Conservation (phyloP, 768 basidiomycete species). For the Tricholoma matsutake region DNA sequence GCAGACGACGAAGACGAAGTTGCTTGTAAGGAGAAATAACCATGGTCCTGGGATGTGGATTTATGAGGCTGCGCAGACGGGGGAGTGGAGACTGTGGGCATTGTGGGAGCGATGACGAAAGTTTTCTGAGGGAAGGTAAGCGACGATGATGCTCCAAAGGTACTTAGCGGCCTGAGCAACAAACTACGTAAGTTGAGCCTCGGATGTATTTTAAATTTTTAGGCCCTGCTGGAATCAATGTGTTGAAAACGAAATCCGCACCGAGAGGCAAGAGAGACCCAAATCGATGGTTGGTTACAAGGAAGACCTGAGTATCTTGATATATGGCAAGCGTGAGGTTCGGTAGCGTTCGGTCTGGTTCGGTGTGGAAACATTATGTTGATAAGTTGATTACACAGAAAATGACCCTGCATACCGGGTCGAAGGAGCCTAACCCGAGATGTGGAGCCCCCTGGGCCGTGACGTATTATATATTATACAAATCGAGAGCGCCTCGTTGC, state of each 20-base stretch:
- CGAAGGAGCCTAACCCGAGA: background rate
- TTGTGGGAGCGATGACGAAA: background rate
- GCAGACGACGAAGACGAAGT: slow-evolving; percentile 14
- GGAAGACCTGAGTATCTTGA: background rate
- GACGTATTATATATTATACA: background rate
- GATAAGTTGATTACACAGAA: background rate
- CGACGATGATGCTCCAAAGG: background rate
- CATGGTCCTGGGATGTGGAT: slow-evolving; percentile 9
- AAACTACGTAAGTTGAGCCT: background rate
- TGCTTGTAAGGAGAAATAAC: background rate
- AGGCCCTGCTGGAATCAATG: background rate
- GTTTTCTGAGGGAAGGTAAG: background rate
- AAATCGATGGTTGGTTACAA: background rate
- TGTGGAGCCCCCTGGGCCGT: background rate
- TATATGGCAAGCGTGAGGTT: background rate
- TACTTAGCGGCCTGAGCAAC: background rate
- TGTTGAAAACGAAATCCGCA: background rate
- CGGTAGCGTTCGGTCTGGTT: background rate
- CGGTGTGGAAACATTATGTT: background rate
- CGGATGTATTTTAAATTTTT: background rate
- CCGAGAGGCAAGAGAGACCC: background rate
- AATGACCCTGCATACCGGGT: background rate
- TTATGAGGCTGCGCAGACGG: slow-evolving; percentile 8
- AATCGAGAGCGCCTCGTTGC: no score
- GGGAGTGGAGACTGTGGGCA: slow-evolving; percentile 13